These are phyloP conservation scores for Boletus vermiculosoides DNA, from an alignment of 768 basidiomycete genomes.

Conservation along the genomic window DNA sequence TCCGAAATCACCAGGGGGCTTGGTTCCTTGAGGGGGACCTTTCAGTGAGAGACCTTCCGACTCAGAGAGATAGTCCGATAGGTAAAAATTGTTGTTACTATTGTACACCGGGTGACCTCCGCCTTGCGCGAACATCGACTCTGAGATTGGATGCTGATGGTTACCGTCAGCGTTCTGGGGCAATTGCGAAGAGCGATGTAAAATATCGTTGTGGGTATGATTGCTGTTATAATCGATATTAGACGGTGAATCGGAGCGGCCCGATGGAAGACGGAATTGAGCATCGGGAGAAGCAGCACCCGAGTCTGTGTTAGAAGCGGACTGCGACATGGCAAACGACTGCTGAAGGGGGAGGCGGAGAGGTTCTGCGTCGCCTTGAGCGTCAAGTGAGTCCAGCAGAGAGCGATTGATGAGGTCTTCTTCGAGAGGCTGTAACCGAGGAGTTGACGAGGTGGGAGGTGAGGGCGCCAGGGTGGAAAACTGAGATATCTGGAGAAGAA, in stretches of 20 bases:
- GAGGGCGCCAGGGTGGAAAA: conserved; percentile 54
- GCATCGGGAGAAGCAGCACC: conserved; percentile 49
- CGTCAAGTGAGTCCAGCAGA: conserved; percentile 78
- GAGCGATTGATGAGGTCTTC: conserved; percentile 89
- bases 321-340: conserved; percentile 46
- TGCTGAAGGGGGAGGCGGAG: conserved; percentile 30
- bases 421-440: conserved; percentile 37
- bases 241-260: conserved; percentile 52
- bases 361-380: conserved; percentile 79
- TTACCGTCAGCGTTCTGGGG: conserved; percentile 31
- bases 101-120: conserved; percentile 43
- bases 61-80: conserved; percentile 37
- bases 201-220: conserved; percentile 36
- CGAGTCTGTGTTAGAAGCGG: conserved; percentile 54
- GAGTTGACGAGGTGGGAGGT: conserved; percentile 33
- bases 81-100: conserved; percentile 34
- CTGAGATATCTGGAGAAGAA: conserved; percentile 19
- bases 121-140: conserved; percentile 32
- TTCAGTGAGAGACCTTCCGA: conserved; percentile 34
- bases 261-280: conserved; percentile 49
- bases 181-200: conserved; percentile 27
- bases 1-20: conserved; percentile 35
- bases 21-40: conserved; percentile 28
- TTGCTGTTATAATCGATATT: conserved; percentile 38
- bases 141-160: conserved; percentile 33